These are phyloP conservation scores for Phytophthora cryptogea DNA, from an alignment of 352 stramenopile genomes.

Conservation along the genomic window DNA sequence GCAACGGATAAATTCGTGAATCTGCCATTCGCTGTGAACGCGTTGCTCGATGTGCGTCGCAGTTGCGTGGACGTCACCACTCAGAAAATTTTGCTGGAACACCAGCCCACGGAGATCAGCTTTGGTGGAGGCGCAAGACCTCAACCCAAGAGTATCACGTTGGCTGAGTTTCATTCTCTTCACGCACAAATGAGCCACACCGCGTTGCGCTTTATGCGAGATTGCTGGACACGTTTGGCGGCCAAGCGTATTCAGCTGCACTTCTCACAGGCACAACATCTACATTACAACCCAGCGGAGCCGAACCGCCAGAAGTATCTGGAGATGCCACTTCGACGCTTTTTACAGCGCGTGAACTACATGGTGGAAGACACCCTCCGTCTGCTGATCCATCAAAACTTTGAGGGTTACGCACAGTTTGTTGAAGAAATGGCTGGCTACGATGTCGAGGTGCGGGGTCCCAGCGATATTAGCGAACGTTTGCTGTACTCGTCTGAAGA, in stretches of 20 bases:
- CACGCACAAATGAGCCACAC: slow-evolving; percentile 77
- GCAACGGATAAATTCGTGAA: slow-evolving; percentile 75
- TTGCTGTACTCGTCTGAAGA: slow-evolving; percentile 7
- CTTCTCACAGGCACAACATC: slow-evolving; percentile 54
- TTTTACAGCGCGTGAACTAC: slow-evolving; percentile 83
- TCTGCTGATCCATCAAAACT: slow-evolving; percentile 66
- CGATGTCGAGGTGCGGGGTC: slow-evolving; percentile 52
- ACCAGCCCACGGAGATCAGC: slow-evolving; percentile 66
- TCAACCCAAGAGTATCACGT: slow-evolving; percentile 65
- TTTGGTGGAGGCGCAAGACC: slow-evolving; percentile 43
- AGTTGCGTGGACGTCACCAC: slow-evolving; percentile 67
- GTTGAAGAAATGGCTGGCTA: slow-evolving; percentile 75
- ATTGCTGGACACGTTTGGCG: slow-evolving; percentile 74
- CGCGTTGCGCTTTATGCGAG: slow-evolving; percentile 73
- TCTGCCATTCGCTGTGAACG: slow-evolving; percentile 67
- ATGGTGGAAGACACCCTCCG: slow-evolving; percentile 81
- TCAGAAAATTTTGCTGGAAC: slow-evolving; percentile 68
- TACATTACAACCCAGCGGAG: slow-evolving; percentile 66
- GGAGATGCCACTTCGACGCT: slow-evolving; percentile 48
- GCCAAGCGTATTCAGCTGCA: slow-evolving; percentile 79
- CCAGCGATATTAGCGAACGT: slow-evolving; percentile 49
- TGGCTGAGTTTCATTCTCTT: slow-evolving; percentile 71
- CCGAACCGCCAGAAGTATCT: slow-evolving; percentile 76
- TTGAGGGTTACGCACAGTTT: slow-evolving; percentile 65
- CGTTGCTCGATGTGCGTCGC: slow-evolving; percentile 72